Evolutionary conservation across 2,329 filamentous ascomycete species (phyloP), one percentile per base, ranked within the genome.

Genomic region (Alternaria burnsii): DNA sequence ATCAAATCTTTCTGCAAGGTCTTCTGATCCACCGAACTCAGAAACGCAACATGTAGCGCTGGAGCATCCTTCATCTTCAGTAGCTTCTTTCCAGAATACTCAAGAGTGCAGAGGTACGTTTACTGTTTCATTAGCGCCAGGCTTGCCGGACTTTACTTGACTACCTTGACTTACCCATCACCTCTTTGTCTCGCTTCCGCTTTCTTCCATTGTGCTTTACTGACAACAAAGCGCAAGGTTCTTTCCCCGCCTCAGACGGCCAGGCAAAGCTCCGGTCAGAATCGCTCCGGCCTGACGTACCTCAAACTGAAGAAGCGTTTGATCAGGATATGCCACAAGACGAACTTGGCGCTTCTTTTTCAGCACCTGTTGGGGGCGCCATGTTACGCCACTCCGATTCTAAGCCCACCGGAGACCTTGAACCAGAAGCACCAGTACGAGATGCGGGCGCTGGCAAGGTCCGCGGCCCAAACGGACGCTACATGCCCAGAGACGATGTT

Each of bases 391-490:
- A 16, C 11, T 36, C 26, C 5, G n/a, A 11, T n/a, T 14, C 40
- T 5, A 24, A 42, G n/a, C 36, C 22, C 14, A 34, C 11, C 28
- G 24, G 40, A 14, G 42, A 53, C 2, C 8, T 11, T 12, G 30
- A 65, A 22, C 20, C 26, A 38, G 54, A 59, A 22, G 22, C 28
- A 22, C 26, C 7, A 34, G 34, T 58, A 28, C 55, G 48, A 47
- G 62, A 69, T 60, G 52, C 61, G 14, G 61, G 58, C 14, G 50
- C 47, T 26, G 56, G 59, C 32, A 68, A 71, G 36, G 57, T 64
- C 38, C 68, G 65, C 20, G 67, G 68, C 30, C 55, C 62, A 22
- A 54, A 67, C 41, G 68, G 68, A 20, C 67, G 65, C 11, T 68
- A 60, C 46, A 24, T 68, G 34, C 52, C 61, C 26, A 60, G 40